Base-by-base conservation (phyloP, 176 grass and related monocot species). In the Carex cristatella region DNA sequence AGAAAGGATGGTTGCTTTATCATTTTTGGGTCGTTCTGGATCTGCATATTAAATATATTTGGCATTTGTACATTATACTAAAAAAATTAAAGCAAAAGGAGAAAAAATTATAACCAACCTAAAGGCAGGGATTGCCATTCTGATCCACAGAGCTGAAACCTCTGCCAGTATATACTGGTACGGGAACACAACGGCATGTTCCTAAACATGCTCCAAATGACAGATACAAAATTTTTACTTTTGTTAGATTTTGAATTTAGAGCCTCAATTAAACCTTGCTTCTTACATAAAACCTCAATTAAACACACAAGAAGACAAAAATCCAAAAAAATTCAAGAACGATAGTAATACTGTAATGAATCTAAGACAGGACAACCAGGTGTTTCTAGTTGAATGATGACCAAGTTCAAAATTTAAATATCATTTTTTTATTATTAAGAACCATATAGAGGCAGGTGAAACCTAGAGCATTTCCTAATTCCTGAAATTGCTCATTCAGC, bases 391-490 rank as follows among this genome's bases (percentile, higher is more conserved):
- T 64, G 32, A 44, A 62, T 65, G 3, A 81, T 44, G 33, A 48
- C 16, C 16, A n/a, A 40, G 1, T 38, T 84, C 44, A 40, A 69
- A n/a, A 65, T 58, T 18, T 15, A 65, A 83, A 42, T 55, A 67
- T 79, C 28, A 76, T 28, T 67, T 57, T 60, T 19, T 66, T 31
- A 81, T 12, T 32, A 79, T 65, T 18, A 63, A 40, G 40, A 27
- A 64, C 4, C 1, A 81, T 23, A 64, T 19, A 64, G 33, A 13
- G 58, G 10, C 16, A 81, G 57, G 81, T 49, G 72, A 80, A 90
- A 97, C 94, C 94, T 87, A 97, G 49, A 85, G 89, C 82, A 79
- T 87, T 89, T 88, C 90, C 94, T 74, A 97, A 90, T 86, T 97
- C 90, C 70, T 87, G 72, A 58, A 97, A 93, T 69, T 94, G 92